These are phyloP conservation scores for Penicillium steckii DNA, from an alignment of 495 filamentous ascomycete species.

Conservation along the genomic window DNA sequence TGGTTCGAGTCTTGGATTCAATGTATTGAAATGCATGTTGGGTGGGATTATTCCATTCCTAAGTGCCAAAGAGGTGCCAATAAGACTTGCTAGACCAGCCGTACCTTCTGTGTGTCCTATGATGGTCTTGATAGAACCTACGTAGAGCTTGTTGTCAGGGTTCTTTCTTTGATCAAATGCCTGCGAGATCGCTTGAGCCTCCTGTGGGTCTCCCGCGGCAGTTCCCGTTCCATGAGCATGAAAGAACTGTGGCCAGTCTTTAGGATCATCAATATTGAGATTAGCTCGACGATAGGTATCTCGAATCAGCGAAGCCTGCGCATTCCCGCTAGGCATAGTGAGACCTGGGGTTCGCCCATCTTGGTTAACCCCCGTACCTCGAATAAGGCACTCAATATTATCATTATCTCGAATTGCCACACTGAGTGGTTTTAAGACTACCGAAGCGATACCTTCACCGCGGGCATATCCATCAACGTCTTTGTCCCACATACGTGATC, in stretches of 20 bases:
- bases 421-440: conserved; percentile 29
- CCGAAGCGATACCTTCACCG: conserved; percentile 31
- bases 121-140: conserved; percentile 38
- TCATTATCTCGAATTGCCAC: conserved; percentile 7
- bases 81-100: conserved; percentile 34
- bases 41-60: conserved; percentile 32
- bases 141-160: neutral
- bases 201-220: conserved; percentile 49
- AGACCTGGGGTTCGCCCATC: conserved; percentile 25
- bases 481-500: conserved; percentile 25
- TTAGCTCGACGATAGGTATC: conserved; percentile 23
- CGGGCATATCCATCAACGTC: conserved; percentile 35
- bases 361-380: conserved; percentile 11
- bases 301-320: conserved; percentile 25
- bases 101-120: conserved; percentile 40
- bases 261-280: conserved; percentile 6
- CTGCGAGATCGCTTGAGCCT: conserved; percentile 46
- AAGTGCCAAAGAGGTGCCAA: conserved; percentile 36
- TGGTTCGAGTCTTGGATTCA: conserved; percentile 21
- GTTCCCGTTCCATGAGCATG: conserved; percentile 52
- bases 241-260: conserved; percentile 10
- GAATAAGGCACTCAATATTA: conserved; percentile 8
- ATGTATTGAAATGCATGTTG: conserved; percentile 27
- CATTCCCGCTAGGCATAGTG: conserved; percentile 12
- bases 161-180: conserved; percentile 1